Evolutionary conservation across 345 rosid genomes (phyloP), one percentile per base, ranked within the genome.

Genomic region (Populus pruinosa): DNA sequence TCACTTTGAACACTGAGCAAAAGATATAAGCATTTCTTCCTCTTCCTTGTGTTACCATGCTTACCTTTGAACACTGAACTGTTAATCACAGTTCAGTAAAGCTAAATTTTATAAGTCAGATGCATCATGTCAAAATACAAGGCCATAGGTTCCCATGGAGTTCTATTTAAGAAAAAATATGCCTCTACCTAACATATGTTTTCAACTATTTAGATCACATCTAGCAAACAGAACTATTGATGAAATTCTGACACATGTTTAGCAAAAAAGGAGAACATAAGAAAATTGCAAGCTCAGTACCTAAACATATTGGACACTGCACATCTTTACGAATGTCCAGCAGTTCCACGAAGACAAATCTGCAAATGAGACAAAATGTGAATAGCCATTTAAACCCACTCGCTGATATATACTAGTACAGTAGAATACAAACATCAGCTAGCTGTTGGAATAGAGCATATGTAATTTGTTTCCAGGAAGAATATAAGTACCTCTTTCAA

Each of bases 231-330:
- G 56, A 69, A 77, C 3, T 31, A 18, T 23, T 43, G 20, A 35
- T 27, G 23, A 10, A 1, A 59, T 59, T 59, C 25, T 59, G 63
- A n/a, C 29, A 53, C 12, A 13, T n/a, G 29, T 2, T 63, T 49
- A n/a, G 6, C 38, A 23, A 62, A 56, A 41, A 61, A 23, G 12
- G 20, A 43, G 20, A 70, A 41, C 33, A 21, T 27, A 25, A 69
- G 17, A 76, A 63, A 59, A 76, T n/a, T 31, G 16, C 69, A 73
- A 76, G 70, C 62, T 41, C 66, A 72, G 79, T 87, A 95, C 98
- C 99, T 75, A 95, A 86, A 83, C 98, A 95, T 81, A 95, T 95
- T 21, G 99, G 94, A 78, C 99, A 95, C 14, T 93, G 96, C 47
- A 95, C 96, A 72, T 89, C 91, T 81, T 82, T 91, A 72, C 97